Evolutionary conservation across 306 rosid species (phyloP), one percentile per base, ranked within the genome.

Genomic region (Mimosa bimucronata): DNA sequence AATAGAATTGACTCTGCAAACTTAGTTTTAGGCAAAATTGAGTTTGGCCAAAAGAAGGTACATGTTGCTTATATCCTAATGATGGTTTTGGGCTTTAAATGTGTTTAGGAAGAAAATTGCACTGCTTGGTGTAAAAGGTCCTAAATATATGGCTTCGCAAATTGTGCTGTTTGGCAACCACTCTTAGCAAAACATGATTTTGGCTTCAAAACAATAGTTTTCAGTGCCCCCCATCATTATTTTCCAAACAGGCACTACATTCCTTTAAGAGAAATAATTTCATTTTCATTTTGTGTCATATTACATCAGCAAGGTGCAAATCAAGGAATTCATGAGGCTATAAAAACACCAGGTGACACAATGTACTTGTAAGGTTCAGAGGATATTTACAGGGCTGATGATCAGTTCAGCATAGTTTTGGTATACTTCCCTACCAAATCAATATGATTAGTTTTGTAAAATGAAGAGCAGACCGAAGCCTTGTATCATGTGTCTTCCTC

Each of bases 341-440:
- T n/a, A 76, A 70, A 70, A 71, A 37, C 77, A 77, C 66, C 19
- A 19, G 31, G 52, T 11, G 15, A 77, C 41, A 48, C 37, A 53
- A 65, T 10, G 53, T 41, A 41, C 45, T 7, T 52, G 7, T 26
- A 2, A 71, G 34, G 77, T 25, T 18, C 16, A 19, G 46, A 7
- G 18, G 74, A 58, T 60, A 48, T 23, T 77, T 70, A 37, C 44
- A 5, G 67, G 40, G 55, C 16, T 70, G 44, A 45, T 46, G 72
- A 68, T 31, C 21, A 74, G 72, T 30, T 42, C 38, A 25, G 19
- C 31, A 55, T 74, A 30, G 52, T 68, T 58, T 72, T 75, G 25
- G 50, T 28, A 67, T 9, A 41, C 37, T 44, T 5, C 31, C 52
- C 77, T 28, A 66, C 75, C 60, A 15, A n/a, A 67, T 73, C 30